These are phyloP conservation scores for Amoebophrya sp. DNA, from an alignment of 169 alveolate genomes.

Conservation along the genomic window DNA sequence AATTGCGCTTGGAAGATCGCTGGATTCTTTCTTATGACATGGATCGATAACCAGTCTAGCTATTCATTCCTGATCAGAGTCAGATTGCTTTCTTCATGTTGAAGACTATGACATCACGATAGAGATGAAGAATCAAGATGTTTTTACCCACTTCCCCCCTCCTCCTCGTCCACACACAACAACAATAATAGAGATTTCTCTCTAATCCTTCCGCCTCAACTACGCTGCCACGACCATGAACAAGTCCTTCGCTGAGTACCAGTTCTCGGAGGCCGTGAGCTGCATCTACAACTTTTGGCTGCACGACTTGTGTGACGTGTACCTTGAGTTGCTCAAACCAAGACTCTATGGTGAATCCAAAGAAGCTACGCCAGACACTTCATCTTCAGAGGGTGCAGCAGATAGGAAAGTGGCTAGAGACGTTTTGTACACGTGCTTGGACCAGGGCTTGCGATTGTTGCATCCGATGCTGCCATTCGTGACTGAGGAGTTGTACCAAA, in stretches of 20 bases:
- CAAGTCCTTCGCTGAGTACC: slow-evolving; percentile 73
- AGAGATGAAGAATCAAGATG: not conserved
- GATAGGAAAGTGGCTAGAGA: slow-evolving; percentile 33
- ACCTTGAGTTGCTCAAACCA: slow-evolving; percentile 86
- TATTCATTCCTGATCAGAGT: slow-evolving; percentile 43
- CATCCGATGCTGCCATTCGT: slow-evolving; percentile 86
- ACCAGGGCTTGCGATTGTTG: slow-evolving; percentile 62
- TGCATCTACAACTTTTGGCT: slow-evolving; percentile 90
- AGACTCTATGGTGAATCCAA: slow-evolving; percentile 56
- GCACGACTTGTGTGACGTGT: slow-evolving; percentile 93
- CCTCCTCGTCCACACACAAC: no score
- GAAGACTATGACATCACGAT: not conserved
- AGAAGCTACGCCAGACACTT: not conserved
- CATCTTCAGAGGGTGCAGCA: not conserved
- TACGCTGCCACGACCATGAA: slow-evolving; percentile 49
- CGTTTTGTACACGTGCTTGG: slow-evolving; percentile 65
- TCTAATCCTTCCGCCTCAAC: not conserved
- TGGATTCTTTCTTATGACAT: slow-evolving; percentile 80
- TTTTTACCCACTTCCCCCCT: no score
- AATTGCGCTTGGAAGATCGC: slow-evolving; percentile 79
- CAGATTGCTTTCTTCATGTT: slow-evolving; percentile 31
- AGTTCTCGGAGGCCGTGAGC: slow-evolving; percentile 88
- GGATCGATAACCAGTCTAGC: slow-evolving; percentile 29
- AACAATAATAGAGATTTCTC: not conserved
- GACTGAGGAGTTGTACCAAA: slow-evolving; percentile 84